These are phyloP conservation scores for Hyaloscypha variabilis DNA, from an alignment of 495 filamentous ascomycete species.

Conservation along the genomic window DNA sequence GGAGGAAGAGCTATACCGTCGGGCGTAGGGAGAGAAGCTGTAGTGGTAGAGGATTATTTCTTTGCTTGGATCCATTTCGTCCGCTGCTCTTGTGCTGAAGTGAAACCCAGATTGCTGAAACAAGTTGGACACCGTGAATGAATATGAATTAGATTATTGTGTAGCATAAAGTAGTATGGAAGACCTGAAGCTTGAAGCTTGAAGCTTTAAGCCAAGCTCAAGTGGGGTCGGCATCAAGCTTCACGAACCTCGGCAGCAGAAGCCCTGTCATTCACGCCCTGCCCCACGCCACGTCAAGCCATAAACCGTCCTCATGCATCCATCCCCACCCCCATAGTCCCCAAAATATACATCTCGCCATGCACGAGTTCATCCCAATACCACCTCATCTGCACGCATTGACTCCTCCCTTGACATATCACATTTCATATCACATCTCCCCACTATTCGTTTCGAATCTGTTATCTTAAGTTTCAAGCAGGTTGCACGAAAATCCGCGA, in stretches of 20 bases:
- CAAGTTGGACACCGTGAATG: no score
- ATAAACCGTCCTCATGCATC: background rate
- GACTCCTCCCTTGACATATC: background rate
- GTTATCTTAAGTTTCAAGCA: background rate
- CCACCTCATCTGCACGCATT: background rate
- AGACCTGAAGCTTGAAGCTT: no score
- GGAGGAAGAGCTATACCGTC: constrained; percentile 15
- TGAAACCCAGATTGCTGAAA: no score
- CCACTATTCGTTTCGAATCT: background rate
- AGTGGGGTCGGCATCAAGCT: background rate
- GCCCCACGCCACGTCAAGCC: background rate
- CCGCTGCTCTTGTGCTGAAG: background rate
- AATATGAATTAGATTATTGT: background rate
- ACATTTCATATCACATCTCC: background rate
- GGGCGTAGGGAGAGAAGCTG: constrained; percentile 57
- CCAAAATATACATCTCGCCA: background rate
- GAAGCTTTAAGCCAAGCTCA: background rate
- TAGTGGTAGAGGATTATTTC: constrained; percentile 59
- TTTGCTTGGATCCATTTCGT: constrained; percentile 18
- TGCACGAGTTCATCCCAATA: background rate
- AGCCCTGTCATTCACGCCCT: background rate
- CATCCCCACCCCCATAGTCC: background rate
- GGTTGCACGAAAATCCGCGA: background rate
- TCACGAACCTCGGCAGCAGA: background rate
- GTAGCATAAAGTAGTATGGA: no score